A percentile compares a stretch with the other conserved stretches of the same genome.
These are phyloP conservation scores for Sporobolomyces roseus DNA, from an alignment of 768 basidiomycete species.

Conservation along the genomic window DNA sequence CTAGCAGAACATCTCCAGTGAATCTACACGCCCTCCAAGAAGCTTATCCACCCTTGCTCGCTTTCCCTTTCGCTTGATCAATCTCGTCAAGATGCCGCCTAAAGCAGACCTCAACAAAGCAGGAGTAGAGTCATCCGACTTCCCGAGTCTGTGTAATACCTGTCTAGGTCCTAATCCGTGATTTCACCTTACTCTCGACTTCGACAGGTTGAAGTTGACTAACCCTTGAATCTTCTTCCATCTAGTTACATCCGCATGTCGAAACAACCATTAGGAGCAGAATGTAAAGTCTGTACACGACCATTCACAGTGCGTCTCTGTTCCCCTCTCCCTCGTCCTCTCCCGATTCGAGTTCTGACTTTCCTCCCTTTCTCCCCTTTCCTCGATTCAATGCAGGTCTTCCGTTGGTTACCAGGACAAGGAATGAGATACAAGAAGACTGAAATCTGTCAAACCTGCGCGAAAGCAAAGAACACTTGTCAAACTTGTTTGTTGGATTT, in stretches of 20 bases:
- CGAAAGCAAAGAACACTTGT: constrained; percentile 71
- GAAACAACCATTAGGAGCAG: constrained; percentile 92
- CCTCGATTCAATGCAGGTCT: constrained; percentile 54
- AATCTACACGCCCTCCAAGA: too few relatives aligned
- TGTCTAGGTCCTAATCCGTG: constrained; percentile 56
- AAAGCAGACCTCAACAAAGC: constrained; percentile 78
- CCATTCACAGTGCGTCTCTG: constrained; percentile 48
- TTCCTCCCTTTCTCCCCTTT: constrained; percentile 53
- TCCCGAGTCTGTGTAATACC: constrained; percentile 83
- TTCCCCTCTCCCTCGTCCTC: not conserved
- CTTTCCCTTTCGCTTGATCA: too few relatives aligned
- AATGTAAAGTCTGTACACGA: constrained; percentile 94
- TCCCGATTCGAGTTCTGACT: not conserved
- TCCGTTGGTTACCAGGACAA: constrained; percentile 94
- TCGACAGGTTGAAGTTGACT: not conserved
- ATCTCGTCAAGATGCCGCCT: constrained; percentile 28
- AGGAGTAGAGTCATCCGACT: constrained; percentile 89
- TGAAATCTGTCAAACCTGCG: constrained; percentile 93
- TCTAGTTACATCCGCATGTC: constrained; percentile 96
- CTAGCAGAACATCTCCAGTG: too few relatives aligned
- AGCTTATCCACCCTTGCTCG: too few relatives aligned
- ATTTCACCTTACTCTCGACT: not conserved
- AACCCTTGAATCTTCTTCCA: constrained; percentile 44
- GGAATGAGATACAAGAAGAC: constrained; percentile 95
- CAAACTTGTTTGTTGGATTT: constrained; percentile 96